Evolutionary conservation across 2,329 filamentous ascomycete genomes (phyloP), one percentile per base, ranked within the genome.

Genomic region (Davidsoniella australis): DNA sequence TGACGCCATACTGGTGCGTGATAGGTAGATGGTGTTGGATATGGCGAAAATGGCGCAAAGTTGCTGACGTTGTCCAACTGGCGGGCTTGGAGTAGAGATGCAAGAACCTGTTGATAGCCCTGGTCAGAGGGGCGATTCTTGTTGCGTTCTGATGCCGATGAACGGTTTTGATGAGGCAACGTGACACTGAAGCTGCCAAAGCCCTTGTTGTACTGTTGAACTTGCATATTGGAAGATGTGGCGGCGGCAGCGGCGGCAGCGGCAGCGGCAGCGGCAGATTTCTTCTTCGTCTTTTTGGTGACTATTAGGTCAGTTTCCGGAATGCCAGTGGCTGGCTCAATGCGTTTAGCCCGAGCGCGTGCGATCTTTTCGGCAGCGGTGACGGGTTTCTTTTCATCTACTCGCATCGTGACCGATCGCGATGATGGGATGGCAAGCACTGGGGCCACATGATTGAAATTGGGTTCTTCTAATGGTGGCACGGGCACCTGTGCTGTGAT

Each of bases 31-130:
- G 48, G 48, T n/a, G 48, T 50, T 10, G 48, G 48, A 46, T 45
- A 50, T 23, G 20, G 42, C 8, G 29, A 33, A 12, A 33, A 33
- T 5, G 45, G 36, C 12, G 17, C n/a, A 18, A 26, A 20, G 41
- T 42, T 42, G 24, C 24, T 42, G 14, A 51, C 24, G 29, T 44
- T 48, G 37, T 51, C 49, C 1, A 51, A 36, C 23, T 51, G 23
- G 8, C 50, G 47, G 8, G 50, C 50, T 9, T 47, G 23, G 6
- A 52, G 43, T 20, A 52, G 40, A 41, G 12, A 49, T 23, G 40
- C 47, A 7, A 52, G 43, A 10, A 52, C 47, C 24, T 49, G 39
- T 18, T 52, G 50, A 41, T 52, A 50, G 18, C 20, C 47, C 29
- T 29, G 33, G 20, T 52, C 42, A 10, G 40, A 41, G 18, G 42